Evolutionary conservation across 2,329 filamentous ascomycete species (phyloP), one percentile per base, ranked within the genome.

Genomic region (Ciborinia camelliae): DNA sequence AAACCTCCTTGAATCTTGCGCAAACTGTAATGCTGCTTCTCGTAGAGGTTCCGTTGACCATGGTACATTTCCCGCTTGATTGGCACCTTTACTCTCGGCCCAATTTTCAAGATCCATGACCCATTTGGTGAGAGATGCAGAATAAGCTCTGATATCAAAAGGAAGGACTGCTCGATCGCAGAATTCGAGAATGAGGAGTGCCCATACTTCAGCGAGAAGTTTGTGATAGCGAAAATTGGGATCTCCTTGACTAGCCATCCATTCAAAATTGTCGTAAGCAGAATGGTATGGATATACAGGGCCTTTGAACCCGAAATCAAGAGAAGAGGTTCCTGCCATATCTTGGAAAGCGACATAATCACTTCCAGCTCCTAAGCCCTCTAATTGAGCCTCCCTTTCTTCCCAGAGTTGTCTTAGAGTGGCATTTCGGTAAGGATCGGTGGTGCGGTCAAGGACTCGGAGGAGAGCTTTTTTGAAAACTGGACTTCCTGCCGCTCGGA

Each of bases 321-420:
- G 81, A 14, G 90, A 93, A 52, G 92, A 94, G 9, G 88, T 92
- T 61, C 95, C 95, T 0, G 91, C 92, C 59, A 98, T 90, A 74
- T 94, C 86, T 77, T 96, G 94, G 76, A 98, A 99, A 2, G 92
- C 87, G 3, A 92, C 90, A 72, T 91, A 95, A 76, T 98, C 95
- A 70, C 91, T 90, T 12, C 84, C 88, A 5, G 87, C 87, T 15
- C 88, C 91, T 0, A 96, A 81, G 2, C 86, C 85, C 53, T 87
- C 86, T 0, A 98, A 80, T 37, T 83, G 79, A 28, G 78, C 81
- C 18, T 83, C 79, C 2, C 83, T 80, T 23, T 82, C 79, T n/a
- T 91, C 85, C 92, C 93, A 98, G 2, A 93, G 79, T 28, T 90
- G 81, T 54, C 86, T 85, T 10, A 98, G 78, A 0, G 91, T 90